Base-by-base conservation (phyloP, 306 rosid species). In the Glycine soja region DNA sequence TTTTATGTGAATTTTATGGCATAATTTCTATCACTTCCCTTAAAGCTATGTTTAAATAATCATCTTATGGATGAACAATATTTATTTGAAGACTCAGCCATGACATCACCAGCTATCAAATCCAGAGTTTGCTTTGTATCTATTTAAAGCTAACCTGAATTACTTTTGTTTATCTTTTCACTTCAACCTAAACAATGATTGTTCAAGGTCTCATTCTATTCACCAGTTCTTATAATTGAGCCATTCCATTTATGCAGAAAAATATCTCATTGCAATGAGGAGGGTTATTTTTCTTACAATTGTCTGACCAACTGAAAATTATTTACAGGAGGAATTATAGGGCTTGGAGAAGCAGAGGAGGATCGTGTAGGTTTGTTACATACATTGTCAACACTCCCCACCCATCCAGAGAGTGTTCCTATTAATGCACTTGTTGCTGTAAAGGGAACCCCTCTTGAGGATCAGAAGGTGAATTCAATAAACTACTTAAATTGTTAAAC, bases 351-450 rank as follows among this genome's bases (percentile, higher is more conserved):
- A 85, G 96, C 98, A 18, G 99, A 90, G 79, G 99, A 89, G 69
- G 99, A 95, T 75, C 95, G 99, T 53, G 91, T 95, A 56, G 98
- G 99, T 85, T 90, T 95, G 90, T 82, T 93, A 84, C 98, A 95
- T 81, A 95, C 99, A 10, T 88, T 95, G 84, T 94, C 99, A 62
- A 93, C 99, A 15, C 94, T 95, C 36, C 99, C 99, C 56, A 82
- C 91, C 65, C 99, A 95, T 88, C 99, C 99, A 2, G 99, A 95
- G 88, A 95, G 98, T 77, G 98, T 93, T 81, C 99, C 99, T 62
- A 95, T 95, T 75, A 95, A 95, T 78, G 95, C 99, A 10, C 90
- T 95, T 72, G 11, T 95, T 76, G 89, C 97, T 40, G 99, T 95
- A 74, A 91, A 93, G 84, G 99, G 99, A 75, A 95, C 99, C 24